Base-by-base conservation (phyloP, 2,329 filamentous ascomycete genomes). In the Fusarium sp. region DNA sequence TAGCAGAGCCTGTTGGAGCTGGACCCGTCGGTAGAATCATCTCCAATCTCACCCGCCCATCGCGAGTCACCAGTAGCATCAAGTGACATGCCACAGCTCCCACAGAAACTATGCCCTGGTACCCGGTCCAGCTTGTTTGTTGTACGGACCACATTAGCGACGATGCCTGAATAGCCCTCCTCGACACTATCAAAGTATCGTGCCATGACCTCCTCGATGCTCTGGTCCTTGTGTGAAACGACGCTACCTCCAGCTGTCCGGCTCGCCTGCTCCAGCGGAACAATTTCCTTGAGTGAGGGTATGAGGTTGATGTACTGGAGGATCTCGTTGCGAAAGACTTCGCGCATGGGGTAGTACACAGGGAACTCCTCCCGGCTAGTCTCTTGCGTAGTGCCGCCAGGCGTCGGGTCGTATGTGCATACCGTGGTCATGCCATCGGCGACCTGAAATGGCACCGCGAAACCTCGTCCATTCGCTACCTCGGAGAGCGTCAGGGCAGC, bases 141-240 rank as follows among this genome's bases (percentile, higher is more conserved):
- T 36, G 95, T 99, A 67, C 94, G 90, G 6, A 98, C 95, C 10
- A 99, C 96, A 78, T 99, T 99, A 34, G 95, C 92, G 71, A 99
- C 95, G 60, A 98, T 94, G 59, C 93, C 94, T 4, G 95, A 93
- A 76, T 97, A 98, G 63, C 92, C 92, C 70, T 90, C 89, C 78
- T 97, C 95, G 15, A 97, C 79, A 40, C 94, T 41, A 71, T 90
- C 89, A 76, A 99, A 97, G 79, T 98, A 99, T 61, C 94, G 91
- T 62, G 87, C 83, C 91, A 98, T 95, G 57, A 99, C 88, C 72
- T 95, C 92, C 77, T 98, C 94, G 74, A 99, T 98, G 47, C 94
- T 97, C 47, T 94, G 87, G 70, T 94, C 91, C 77, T 91, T 93
- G 72, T 92, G 90, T 34, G 88, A 92, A 4, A 90, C 80, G 76